Base-by-base conservation (phyloP, 495 filamentous ascomycete species). In the Hyaloscypha variabilis region DNA sequence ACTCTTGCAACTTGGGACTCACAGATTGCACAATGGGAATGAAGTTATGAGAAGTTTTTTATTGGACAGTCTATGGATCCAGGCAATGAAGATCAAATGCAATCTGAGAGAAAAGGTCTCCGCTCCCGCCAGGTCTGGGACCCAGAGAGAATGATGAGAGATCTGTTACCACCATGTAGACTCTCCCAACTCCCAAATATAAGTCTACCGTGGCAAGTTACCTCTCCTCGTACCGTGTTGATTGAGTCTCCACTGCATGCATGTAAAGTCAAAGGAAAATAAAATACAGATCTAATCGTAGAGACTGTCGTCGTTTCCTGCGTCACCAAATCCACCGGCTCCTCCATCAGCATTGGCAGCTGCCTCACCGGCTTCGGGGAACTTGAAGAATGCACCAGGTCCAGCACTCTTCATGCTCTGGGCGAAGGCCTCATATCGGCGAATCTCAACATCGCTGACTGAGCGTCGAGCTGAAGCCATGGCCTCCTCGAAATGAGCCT, bases 321-420 rank as follows among this genome's bases (percentile, higher is more conserved):
- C 91, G 71, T 93, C 87, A 46, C 91, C 91, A 73, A 95, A 95
- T 34, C 87, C 82, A 58, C 81, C 84, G 58, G 74, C 78, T 31
- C 73, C 79, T 29, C 75, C 79, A 63, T 74, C 75, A 60, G 66
- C 76, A 67, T 79, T 82, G 39, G 58, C 60, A 71, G 81, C 81
- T 61, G 79, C 80, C 69, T 85, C 88, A 34, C 86, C 88, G 24
- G 82, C 88, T 68, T 86, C 84, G 25, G 94, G 95, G 88, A 98
- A 98, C 76, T 94, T 90, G 90, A 98, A 98, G 86, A 93, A 97
- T 68, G 88, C 91, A 76, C 93, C 94, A 60, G 93, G 93, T 56
- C 95, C 92, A 50, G 91, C 87, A 75, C 96, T 95, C 90, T 99
- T 99, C 91, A 99, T 91, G 76, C 92, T 94, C 83, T 98, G 96